Base-by-base conservation (phyloP, 495 filamentous ascomycete genomes). In the Lophiostoma macrostomum region DNA sequence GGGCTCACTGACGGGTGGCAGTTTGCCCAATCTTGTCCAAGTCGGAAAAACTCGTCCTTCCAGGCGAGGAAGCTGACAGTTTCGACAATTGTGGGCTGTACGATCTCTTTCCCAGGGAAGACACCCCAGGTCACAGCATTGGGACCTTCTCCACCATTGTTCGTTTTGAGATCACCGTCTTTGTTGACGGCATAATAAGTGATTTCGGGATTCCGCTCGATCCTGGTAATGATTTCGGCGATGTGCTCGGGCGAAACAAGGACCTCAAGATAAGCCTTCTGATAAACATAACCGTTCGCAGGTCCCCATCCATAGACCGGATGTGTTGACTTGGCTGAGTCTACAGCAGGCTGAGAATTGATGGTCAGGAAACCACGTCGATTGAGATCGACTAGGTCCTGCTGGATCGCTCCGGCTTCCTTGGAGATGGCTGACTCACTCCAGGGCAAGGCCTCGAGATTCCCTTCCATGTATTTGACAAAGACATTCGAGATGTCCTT, bases 111-210 rank as follows among this genome's bases (percentile, higher is more conserved):
- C 28, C 93, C 93, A 10, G 94, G 91, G 74, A 96, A 99, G 36
- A 97, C 95, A 70, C 94, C 94, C 94, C 94, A 99, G 3, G 94
- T 99, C 41, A 99, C 83, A 10, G 94, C 94, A 63, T 97, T 99
- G 20, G 94, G 94, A 12, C 86, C 89, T 37, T 91, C 88, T 30
- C 80, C 81, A 20, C 79, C 80, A 11, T 87, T 80, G 63, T 97
- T 96, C n/a, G 89, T 94, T 62, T 81, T 80, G 46, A 97, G 76
- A 51, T 83, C 80, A 12, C 91, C 90, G 1, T 75, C 73, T 66
- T 87, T 88, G 51, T 85, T 89, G 31, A 96, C 88, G 29, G 90
- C 88, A 58, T 96, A 94, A 72, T 94, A 99, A 0, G 91, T 95
- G 50, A 99, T 69, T 41, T 95, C 84, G 24, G 83, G 77, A 57